Base-by-base conservation (phyloP, 2,329 filamentous ascomycete species). In the Talaromyces pinophilus region DNA sequence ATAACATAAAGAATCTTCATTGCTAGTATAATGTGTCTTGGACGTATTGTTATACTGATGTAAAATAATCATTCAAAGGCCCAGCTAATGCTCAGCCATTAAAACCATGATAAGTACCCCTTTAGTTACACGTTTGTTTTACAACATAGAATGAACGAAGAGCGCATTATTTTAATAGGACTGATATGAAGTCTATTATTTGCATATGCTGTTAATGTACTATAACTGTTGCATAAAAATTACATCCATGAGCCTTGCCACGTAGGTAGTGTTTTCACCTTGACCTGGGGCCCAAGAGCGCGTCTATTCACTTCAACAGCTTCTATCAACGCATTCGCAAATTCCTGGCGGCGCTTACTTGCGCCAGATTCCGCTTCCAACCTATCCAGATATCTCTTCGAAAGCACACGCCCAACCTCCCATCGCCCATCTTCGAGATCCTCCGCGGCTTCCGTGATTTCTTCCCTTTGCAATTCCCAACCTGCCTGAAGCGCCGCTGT, bases 241-340 rank as follows among this genome's bases (percentile, higher is more conserved):
- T 40, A 59, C 5, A n/a, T 22, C 57, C 57, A 59, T 59, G 38
- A 44, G 38, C 57, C 13, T 42, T 59, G 57, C 57, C 57, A 59
- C 35, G 57, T 59, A 44, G 57, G 57, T 25, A 59, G 57, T 30
- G 57, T 59, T 44, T 59, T 44, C 38, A 59, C 57, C 57, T 59
- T 44, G n/a, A 22, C 3, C 38, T 44, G 57, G 6, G 22, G 22
- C 19, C 54, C 30, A 57, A 57, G 52, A 57, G 28, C 52, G n/a
- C 10, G 15, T n/a, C 55, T 59, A 35, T 30, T 59, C 38, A 59
- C 25, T 62, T 62, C 44, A 25, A 48, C 28, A 50, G 59, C 59
- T 35, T 62, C 59, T 33, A 62, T 50, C 42, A 62, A 62, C 11
- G 59, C 59, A 33, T 50, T 25, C 7, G 59, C 59, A 62, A 62